A percentile compares a stretch with the other conserved stretches of the same genome.
These are phyloP conservation scores for Schoenoplectus triqueter DNA, from an alignment of 202 grass and related monocot genomes.

Conservation along the genomic window DNA sequence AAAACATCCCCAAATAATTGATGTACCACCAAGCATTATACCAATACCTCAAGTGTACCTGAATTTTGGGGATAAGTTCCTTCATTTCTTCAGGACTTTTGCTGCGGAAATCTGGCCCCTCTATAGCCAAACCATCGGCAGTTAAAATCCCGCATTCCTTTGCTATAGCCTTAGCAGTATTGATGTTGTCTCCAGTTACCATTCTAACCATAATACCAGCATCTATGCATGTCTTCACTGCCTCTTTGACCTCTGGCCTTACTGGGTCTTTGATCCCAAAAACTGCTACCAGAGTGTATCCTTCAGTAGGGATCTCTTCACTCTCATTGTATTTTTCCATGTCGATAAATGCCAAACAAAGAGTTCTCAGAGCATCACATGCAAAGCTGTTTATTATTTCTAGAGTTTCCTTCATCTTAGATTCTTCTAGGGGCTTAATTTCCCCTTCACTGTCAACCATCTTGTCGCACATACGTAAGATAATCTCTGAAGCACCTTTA, in stretches of 20 bases:
- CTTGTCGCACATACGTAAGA: constrained; percentile 74
- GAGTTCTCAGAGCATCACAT: constrained; percentile 74
- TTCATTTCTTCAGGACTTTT: constrained; percentile 74
- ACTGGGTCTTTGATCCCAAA: constrained; percentile 95
- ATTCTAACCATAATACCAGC: constrained; percentile 90
- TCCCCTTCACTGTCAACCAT: constrained; percentile 67
- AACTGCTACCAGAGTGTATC: constrained; percentile 77
- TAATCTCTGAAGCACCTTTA: constrained; percentile 91
- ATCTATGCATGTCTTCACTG: constrained; percentile 65
- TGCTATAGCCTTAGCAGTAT: constrained; percentile 94
- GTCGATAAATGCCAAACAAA: constrained; percentile 81
- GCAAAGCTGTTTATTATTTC: constrained; percentile 82
- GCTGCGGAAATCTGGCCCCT: constrained; percentile 69
- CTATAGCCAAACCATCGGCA: constrained; percentile 72
- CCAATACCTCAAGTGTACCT: constrained; percentile 44
- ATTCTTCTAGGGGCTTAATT: constrained; percentile 54
- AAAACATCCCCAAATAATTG: background rate
- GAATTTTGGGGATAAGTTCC: constrained; percentile 71
- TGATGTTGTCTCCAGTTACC: constrained; percentile 97
- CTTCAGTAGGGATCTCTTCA: constrained; percentile 62
- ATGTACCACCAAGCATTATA: constrained; percentile 11
- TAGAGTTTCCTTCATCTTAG: constrained; percentile 49
- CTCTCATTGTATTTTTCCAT: constrained; percentile 50
- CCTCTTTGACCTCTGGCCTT: constrained; percentile 76
- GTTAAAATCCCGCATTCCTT: constrained; percentile 87